These are phyloP conservation scores for Firmiana major DNA, from an alignment of 345 rosid species.

Conservation along the genomic window DNA sequence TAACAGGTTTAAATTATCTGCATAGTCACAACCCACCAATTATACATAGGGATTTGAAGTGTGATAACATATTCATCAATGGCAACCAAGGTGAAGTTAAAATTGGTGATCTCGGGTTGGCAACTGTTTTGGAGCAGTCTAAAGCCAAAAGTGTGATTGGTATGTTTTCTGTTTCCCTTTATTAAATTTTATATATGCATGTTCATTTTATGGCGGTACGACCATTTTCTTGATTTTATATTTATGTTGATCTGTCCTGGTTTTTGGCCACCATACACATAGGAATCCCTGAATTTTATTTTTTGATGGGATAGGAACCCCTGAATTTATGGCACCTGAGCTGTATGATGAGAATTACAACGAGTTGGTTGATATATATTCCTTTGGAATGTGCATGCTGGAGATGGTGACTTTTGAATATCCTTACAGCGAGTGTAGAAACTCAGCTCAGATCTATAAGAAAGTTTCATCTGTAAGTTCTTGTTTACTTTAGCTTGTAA, in stretches of 20 bases:
- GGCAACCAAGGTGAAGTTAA: constrained; percentile 96
- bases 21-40: constrained; percentile 81
- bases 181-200: background rate
- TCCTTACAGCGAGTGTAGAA: constrained; percentile 77
- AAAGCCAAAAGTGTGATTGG: constrained; percentile 95
- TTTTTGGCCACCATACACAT: constrained; percentile 17
- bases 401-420: constrained; percentile 87
- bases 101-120: constrained; percentile 97
- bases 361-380: constrained; percentile 74
- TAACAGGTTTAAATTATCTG: constrained; percentile 72
- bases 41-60: constrained; percentile 91
- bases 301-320: constrained; percentile 45
- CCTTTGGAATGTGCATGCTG: constrained; percentile 88
- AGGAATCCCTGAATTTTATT: constrained; percentile 51
- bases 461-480: constrained; percentile 75
- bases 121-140: constrained; percentile 86
- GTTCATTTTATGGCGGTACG: background rate
- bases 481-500: constrained; percentile 10
- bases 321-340: constrained; percentile 95
- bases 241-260: constrained; percentile 1
- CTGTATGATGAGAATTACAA: constrained; percentile 77
- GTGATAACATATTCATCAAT: constrained; percentile 90
- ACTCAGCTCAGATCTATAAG: constrained; percentile 87
- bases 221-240: constrained; percentile 1
- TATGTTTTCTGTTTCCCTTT: constrained; percentile 21